A percentile compares a stretch with the other conserved stretches of the same genome.
Evolutionary conservation across 2,329 filamentous ascomycete species (phyloP).

Genomic region (Pyrenophora seminiperda): DNA sequence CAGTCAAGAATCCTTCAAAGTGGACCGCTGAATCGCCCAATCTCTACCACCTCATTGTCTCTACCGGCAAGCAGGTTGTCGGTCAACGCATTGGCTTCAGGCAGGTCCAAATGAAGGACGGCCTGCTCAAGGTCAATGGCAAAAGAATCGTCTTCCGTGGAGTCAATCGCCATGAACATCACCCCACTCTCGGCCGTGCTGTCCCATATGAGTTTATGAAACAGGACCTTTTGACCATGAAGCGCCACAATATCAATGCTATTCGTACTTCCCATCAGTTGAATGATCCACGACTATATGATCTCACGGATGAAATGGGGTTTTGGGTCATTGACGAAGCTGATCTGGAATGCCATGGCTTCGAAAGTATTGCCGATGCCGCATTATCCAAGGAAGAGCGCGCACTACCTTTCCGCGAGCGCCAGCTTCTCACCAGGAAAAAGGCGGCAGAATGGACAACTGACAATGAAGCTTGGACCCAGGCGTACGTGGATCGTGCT

Average conservation of each 20-base stretch:
- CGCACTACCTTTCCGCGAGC: slow-evolving; percentile 63
- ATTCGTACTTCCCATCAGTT: slow-evolving; percentile 72
- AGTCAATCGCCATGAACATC: slow-evolving; percentile 73
- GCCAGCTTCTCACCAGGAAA: slow-evolving; percentile 61
- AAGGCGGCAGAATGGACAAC: slow-evolving; percentile 64
- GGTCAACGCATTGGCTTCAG: slow-evolving; percentile 67
- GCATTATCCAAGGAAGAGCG: slow-evolving; percentile 30
- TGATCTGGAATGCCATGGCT: slow-evolving; percentile 56
- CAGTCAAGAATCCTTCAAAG: slow-evolving; percentile 61
- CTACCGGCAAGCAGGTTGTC: slow-evolving; percentile 50
- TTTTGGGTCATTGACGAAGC: slow-evolving; percentile 67
- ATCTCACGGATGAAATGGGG: slow-evolving; percentile 68
- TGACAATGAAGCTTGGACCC: slow-evolving; percentile 65
- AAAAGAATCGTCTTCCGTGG: slow-evolving; percentile 65
- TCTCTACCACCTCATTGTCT: slow-evolving; percentile 62
- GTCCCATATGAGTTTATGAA: slow-evolving; percentile 67
- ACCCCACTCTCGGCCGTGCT: slow-evolving; percentile 65
- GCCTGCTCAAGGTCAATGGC: slow-evolving; percentile 67
- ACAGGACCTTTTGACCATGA: slow-evolving; percentile 69
- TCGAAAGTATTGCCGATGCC: slow-evolving; percentile 46
- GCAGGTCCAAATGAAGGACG: slow-evolving; percentile 65
- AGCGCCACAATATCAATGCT: slow-evolving; percentile 72
- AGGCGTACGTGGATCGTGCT: slow-evolving; percentile 71
- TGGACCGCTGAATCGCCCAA: slow-evolving; percentile 72
- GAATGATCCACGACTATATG: slow-evolving; percentile 64